A percentile compares a stretch with the other conserved stretches of the same genome.
Evolutionary conservation across 208 protist species (phyloP).

Genomic region (Wallacemonas sp.): DNA sequence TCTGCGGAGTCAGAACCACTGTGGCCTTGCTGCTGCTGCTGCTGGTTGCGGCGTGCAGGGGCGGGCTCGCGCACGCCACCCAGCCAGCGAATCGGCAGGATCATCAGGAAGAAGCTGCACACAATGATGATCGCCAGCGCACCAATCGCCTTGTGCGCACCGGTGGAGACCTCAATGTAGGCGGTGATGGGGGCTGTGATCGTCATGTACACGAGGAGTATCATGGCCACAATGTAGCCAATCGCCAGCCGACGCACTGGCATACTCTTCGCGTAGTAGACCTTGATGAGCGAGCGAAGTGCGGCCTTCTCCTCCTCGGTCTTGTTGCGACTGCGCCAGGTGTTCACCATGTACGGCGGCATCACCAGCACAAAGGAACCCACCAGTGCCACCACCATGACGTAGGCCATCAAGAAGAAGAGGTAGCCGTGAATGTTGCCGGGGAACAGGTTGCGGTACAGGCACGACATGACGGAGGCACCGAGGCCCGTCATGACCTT

Average conservation of each 20-base stretch:
- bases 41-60: neutral
- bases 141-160: constrained; percentile 11
- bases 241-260: constrained; percentile 23
- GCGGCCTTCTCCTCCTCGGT: constrained; percentile 17
- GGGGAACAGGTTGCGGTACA: constrained; percentile 29
- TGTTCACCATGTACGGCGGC: constrained; percentile 36
- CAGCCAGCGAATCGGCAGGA: constrained; percentile 26
- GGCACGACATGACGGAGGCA: constrained; percentile 23
- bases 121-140: constrained; percentile 19
- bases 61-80: constrained; percentile 26
- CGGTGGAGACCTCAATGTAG: constrained; percentile 20
- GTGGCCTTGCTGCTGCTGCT: neutral
- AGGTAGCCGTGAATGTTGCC: constrained; percentile 26
- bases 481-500: constrained; percentile 43
- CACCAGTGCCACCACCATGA: constrained; percentile 14
- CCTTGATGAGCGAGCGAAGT: constrained; percentile 14
- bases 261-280: constrained; percentile 20
- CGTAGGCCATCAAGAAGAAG: constrained; percentile 28
- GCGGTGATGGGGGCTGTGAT: constrained; percentile 21
- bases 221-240: constrained; percentile 18
- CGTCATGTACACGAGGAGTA: constrained; percentile 25
- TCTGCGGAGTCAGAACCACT: neutral
- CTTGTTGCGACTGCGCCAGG: constrained; percentile 23
- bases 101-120: constrained; percentile 25
- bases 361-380: constrained; percentile 23